Conservation (phyloP, 2,329 filamentous ascomycete genomes). For the Aspergillus uvarum region DNA sequence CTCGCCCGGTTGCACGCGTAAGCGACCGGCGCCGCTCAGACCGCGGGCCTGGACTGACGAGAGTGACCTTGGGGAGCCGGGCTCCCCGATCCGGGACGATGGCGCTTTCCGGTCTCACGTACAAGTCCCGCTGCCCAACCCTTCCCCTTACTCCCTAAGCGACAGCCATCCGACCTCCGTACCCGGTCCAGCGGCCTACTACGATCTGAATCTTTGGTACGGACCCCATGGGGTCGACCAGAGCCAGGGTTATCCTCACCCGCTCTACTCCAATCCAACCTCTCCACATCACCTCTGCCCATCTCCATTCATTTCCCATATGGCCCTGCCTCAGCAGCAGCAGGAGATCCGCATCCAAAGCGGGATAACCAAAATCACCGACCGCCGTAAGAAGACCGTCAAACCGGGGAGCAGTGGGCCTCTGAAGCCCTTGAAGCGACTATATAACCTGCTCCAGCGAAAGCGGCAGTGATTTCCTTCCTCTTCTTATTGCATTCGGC, state of each 20-base stretch:
- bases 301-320: neutral
- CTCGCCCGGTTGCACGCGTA: conserved; percentile 14
- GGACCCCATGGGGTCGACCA: neutral
- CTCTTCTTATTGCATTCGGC: neutral
- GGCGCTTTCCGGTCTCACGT: neutral
- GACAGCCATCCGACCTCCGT: neutral
- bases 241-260: neutral
- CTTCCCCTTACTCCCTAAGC: neutral
- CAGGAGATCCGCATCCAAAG: conserved; percentile 2
- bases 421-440: neutral
- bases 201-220: conserved; percentile 2
- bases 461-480: conserved; percentile 1
- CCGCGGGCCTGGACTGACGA: conserved; percentile 23
- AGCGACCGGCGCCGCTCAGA: conserved; percentile 16
- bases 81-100: conserved; percentile 22
- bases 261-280: conserved; percentile 2
- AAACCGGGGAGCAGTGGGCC: neutral
- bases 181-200: neutral
- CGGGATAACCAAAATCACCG: conserved; percentile 2
- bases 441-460: neutral
- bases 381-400: neutral
- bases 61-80: conserved; percentile 34
- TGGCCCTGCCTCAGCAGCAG: neutral
- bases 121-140: neutral
- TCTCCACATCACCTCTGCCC: neutral